These are phyloP conservation scores for Amoebophrya sp. DNA, from an alignment of 169 alveolate species.

Conservation along the genomic window DNA sequence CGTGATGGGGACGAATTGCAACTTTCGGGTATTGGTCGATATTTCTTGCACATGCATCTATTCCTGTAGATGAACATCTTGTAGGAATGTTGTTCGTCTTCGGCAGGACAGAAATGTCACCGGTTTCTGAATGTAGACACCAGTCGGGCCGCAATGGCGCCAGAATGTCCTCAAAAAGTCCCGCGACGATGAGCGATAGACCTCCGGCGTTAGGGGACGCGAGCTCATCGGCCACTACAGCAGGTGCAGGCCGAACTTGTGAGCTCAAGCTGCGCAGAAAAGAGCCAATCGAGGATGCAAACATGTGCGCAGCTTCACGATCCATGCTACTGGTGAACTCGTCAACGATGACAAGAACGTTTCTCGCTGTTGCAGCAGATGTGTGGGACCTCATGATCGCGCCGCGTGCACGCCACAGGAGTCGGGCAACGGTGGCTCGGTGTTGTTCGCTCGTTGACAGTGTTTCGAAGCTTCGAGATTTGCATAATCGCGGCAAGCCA, in stretches of 20 bases:
- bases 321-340: conserved; percentile 1
- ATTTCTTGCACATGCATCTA: too few species aligned
- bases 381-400: too few species aligned
- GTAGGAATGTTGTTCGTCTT: neutral
- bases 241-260: too few species aligned
- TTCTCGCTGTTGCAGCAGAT: neutral
- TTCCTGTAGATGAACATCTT: too few species aligned
- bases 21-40: too few species aligned
- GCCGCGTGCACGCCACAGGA: too few species aligned
- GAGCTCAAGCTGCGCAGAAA: too few species aligned
- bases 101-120: neutral
- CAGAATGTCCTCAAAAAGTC: neutral
- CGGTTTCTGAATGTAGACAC: neutral
- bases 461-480: too few species aligned
- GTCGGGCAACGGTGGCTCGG: too few species aligned
- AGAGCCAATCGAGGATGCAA: too few species aligned
- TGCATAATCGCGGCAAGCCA: too few species aligned
- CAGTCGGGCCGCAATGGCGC: neutral
- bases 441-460: too few species aligned
- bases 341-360: neutral
- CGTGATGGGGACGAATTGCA: neutral
- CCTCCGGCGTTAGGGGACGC: neutral
- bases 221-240: neutral
- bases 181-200: neutral
- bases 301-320: neutral